Percentiles rank a stretch among this genome's conserved stretches.
Evolutionary conservation across 495 filamentous ascomycete species (phyloP).

Genomic region (Penicillium verhagenii): DNA sequence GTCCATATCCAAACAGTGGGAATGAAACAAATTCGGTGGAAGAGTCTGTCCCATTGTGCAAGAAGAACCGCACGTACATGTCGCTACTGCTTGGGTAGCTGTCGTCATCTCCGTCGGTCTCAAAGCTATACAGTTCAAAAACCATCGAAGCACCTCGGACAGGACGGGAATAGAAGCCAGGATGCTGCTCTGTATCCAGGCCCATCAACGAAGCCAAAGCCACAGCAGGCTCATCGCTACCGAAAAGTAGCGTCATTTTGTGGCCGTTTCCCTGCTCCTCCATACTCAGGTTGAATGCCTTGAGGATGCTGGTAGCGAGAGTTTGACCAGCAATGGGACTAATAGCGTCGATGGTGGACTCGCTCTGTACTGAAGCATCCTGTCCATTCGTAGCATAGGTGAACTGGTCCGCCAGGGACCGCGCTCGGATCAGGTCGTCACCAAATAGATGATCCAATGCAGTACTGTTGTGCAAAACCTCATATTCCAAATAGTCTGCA

Average conservation of each 20-base stretch:
- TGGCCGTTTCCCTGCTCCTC: slow-evolving; percentile 33
- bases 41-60: slow-evolving; percentile 71
- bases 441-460: slow-evolving; percentile 54
- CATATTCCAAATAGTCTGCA: slow-evolving; percentile 75
- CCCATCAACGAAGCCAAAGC: slow-evolving; percentile 71
- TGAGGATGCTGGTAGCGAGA: slow-evolving; percentile 59
- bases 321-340: slow-evolving; percentile 64
- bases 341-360: slow-evolving; percentile 37
- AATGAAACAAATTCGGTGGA: slow-evolving; percentile 49
- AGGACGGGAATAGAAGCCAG: slow-evolving; percentile 68
- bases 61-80: slow-evolving; percentile 71
- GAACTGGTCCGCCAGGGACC: slow-evolving; percentile 63
- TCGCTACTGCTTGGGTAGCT: slow-evolving; percentile 54
- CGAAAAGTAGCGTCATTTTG: slow-evolving; percentile 66
- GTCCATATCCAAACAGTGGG: slow-evolving; percentile 64
- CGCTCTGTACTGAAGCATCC: slow-evolving; percentile 36
- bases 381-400: slow-evolving; percentile 66
- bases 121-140: slow-evolving; percentile 72
- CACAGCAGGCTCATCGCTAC: slow-evolving; percentile 67
- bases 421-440: slow-evolving; percentile 54
- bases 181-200: slow-evolving; percentile 48
- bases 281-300: slow-evolving; percentile 54
- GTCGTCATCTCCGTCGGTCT: slow-evolving; percentile 34
- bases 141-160: slow-evolving; percentile 66
- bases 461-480: slow-evolving; percentile 65